phyloP scores from a whole-genome alignment of 345 rosid species.

The Diplotaxis tenuifolia region DNA sequence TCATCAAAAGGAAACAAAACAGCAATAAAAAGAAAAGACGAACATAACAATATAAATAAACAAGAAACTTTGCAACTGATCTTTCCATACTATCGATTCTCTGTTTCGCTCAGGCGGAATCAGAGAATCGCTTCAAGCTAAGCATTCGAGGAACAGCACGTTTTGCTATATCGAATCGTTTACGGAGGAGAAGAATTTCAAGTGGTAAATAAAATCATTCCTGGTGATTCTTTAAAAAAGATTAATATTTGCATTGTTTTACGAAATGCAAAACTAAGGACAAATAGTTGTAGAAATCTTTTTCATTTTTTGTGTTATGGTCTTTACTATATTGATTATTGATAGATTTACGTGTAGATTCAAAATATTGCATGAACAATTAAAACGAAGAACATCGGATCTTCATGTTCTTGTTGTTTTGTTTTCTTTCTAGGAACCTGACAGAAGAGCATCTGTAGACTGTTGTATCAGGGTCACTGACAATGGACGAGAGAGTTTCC shows the following conservation, averaged over 20 bases:
- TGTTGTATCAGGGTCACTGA: constrained; percentile 75
- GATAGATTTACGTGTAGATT: neutral
- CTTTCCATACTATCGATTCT: constrained; percentile 42
- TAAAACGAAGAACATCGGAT: neutral
- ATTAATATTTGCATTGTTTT: neutral
- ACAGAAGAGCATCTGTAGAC: constrained; percentile 67
- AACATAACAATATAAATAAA: neutral
- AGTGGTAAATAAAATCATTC: constrained; percentile 8
- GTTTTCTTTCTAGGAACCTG: constrained; percentile 50
- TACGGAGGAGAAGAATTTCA: constrained; percentile 6
- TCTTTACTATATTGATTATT: neutral
- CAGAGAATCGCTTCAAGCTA: constrained; percentile 55
- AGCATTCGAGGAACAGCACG: neutral
- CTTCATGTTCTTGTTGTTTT: neutral
- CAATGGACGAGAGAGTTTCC: constrained; percentile 84
- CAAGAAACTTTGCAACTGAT: neutral
- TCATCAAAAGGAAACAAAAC: constrained; percentile 6
- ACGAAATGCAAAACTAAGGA: neutral
- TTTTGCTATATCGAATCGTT: constrained; percentile 9
- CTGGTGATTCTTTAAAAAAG: neutral
- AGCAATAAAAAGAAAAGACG: neutral
- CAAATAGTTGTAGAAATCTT: neutral
- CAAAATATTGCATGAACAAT: neutral
- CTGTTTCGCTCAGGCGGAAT: constrained; percentile 66
- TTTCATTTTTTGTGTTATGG: neutral